Conservation (phyloP, 192 early-diverging fungal genomes). For the Rhizoclosmatium sp. region DNA sequence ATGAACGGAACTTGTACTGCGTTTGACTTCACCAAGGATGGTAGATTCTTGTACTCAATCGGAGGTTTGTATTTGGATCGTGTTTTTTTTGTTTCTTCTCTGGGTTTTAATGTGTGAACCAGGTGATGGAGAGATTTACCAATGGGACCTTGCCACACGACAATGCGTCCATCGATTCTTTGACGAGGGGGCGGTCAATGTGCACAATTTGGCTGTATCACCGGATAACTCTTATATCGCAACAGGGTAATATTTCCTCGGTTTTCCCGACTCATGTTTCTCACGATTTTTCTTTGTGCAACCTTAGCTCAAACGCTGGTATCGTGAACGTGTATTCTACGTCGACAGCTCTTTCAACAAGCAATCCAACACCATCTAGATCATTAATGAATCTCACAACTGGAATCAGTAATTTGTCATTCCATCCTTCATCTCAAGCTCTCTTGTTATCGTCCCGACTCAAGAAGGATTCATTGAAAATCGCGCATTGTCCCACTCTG, state of each 20-base stretch:
- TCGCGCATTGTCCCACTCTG: conserved; percentile 83
- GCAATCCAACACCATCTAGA: conserved; percentile 73
- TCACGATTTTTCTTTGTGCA: conserved; percentile 3
- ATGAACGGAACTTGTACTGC: conserved; percentile 85
- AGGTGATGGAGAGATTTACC: conserved; percentile 85
- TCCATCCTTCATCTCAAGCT: conserved; percentile 89
- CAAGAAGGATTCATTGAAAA: conserved; percentile 79
- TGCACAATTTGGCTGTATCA: conserved; percentile 75
- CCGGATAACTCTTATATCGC: conserved; percentile 79
- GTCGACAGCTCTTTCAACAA: conserved; percentile 54
- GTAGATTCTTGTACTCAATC: conserved; percentile 77
- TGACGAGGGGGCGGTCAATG: conserved; percentile 84
- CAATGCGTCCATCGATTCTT: conserved; percentile 79
- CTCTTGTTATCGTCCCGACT: conserved; percentile 76
- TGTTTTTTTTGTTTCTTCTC: background rate
- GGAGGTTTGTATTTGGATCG: conserved; percentile 55
- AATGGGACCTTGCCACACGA: conserved; percentile 83
- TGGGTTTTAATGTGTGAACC: conserved; percentile 35
- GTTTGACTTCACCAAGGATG: conserved; percentile 82
- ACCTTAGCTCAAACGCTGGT: conserved; percentile 70
- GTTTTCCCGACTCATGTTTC: conserved; percentile 7
- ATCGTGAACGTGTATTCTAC: conserved; percentile 88
- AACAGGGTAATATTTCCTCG: conserved; percentile 69
- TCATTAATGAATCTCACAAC: conserved; percentile 89
- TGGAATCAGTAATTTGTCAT: conserved; percentile 70